Base-by-base conservation (phyloP, 1,284 basidiomycete species). In the Boletellus deceptivus region DNA sequence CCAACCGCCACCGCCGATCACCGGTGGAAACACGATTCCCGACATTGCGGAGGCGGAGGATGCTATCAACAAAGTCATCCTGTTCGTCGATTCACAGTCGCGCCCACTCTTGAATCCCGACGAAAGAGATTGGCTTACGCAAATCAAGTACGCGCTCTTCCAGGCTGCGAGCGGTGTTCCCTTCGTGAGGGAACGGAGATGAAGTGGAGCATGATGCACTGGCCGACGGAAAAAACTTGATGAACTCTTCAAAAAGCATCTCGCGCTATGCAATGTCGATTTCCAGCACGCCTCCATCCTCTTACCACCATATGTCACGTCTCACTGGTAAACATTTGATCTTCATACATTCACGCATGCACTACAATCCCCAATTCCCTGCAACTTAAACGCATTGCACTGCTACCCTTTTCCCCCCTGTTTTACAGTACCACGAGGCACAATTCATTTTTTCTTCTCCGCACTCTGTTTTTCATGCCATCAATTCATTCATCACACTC, bases 121-220 rank as follows among this genome's bases (percentile, higher is more conserved):
- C 4, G 76, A 82, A 52, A 71, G 74, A 31, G 59, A 68, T n/a
- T 59, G 61, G 11, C 71, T 84, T 22, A 54, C 63, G 10, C 68
- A 72, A 38, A 71, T 83, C 55, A 80, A 80, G 59, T 67, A 58
- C 40, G 71, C 70, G 7, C 64, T 83, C 43, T 80, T 79, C 61
- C 72, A 77, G 51, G 71, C 70, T 31, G 75, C 64, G 25, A 72
- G 63, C 38, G 75, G 75, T 25, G 62, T 78, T 17, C 70, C 75
- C 8, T 77, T 59, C 44, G 56, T 56, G 5, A 62, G 70, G 48
- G 69, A 67, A 6, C 60, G 61, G 45, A 64, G 69, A 52, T 71
- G 37, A 70, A 29, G 24, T 20, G 14, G 35, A 20, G 13, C 43
- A 45, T 25, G 14, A 14, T 16, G 14, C 49, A 24, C 50, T 3